Evolutionary conservation across 306 rosid genomes (phyloP).

Genomic region (Lathyrus tuberosus): DNA sequence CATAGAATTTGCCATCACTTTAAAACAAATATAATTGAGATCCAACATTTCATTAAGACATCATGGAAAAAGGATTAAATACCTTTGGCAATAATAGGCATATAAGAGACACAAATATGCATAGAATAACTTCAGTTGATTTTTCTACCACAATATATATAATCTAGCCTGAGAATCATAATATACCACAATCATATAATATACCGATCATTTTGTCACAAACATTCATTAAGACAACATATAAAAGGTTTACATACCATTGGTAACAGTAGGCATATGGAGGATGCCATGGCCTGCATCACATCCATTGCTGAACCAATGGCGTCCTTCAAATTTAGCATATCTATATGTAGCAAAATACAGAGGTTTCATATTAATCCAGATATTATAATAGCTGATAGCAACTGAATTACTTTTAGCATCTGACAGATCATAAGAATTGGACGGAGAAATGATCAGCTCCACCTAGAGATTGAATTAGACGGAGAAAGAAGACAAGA

Average conservation of each 20-base stretch:
- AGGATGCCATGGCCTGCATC: slow-evolving; percentile 93
- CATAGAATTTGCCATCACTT: no score
- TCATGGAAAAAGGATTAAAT: slow-evolving; percentile 10
- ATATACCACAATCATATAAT: not conserved
- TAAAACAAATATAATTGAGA: slow-evolving; percentile 4
- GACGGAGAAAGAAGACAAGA: no score
- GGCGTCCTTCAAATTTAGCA: slow-evolving; percentile 78
- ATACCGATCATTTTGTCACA: not conserved
- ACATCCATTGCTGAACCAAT: slow-evolving; percentile 91
- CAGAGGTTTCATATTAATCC: slow-evolving; percentile 29
- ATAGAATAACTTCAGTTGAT: slow-evolving; percentile 7
- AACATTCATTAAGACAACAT: slow-evolving; percentile 6
- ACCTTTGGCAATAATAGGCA: slow-evolving; percentile 73
- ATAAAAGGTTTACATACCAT: slow-evolving; percentile 53
- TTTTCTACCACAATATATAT: slow-evolving; percentile 1
- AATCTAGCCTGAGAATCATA: not conserved
- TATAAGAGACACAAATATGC: slow-evolving; percentile 59
- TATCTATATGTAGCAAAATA: slow-evolving; percentile 62
- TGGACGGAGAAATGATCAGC: no score
- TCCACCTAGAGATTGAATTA: no score
- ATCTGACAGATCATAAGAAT: no score
- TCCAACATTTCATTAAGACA: slow-evolving; percentile 14
- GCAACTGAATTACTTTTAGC: slow-evolving; percentile 1
- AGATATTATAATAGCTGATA: slow-evolving; percentile 6
- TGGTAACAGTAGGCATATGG: slow-evolving; percentile 64